Conservation (phyloP, 2,329 filamentous ascomycete species). For the Microsporum canis region DNA sequence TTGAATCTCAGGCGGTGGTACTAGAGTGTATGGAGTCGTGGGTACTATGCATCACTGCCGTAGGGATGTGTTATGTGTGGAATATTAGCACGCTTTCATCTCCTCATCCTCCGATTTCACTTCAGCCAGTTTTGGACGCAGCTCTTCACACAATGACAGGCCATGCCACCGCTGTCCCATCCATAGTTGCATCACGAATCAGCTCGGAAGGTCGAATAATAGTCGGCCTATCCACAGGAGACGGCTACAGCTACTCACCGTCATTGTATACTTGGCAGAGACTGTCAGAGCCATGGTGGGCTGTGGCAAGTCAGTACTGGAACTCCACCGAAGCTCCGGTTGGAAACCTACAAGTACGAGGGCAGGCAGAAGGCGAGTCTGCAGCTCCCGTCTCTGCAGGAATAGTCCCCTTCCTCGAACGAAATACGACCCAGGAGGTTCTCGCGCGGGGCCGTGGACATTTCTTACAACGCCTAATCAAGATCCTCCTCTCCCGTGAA, state of each 20-base stretch:
- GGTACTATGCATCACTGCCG: conserved; percentile 78
- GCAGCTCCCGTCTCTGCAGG: conserved; percentile 63
- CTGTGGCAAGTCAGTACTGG: conserved; percentile 96
- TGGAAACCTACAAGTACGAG: conserved; percentile 63
- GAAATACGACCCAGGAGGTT: conserved; percentile 88
- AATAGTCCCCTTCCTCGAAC: conserved; percentile 84
- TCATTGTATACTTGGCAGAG: conserved; percentile 86
- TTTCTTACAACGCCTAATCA: conserved; percentile 82
- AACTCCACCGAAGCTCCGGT: conserved; percentile 91
- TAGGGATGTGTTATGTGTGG: conserved; percentile 87
- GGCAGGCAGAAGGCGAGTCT: conserved; percentile 45
- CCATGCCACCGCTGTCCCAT: conserved; percentile 67
- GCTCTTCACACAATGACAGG: conserved; percentile 67
- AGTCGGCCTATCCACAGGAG: conserved; percentile 85
- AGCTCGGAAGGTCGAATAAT: conserved; percentile 79
- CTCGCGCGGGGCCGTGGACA: conserved; percentile 85
- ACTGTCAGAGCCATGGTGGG: conserved; percentile 96
- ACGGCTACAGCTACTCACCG: conserved; percentile 82
- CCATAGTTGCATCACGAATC: conserved; percentile 79
- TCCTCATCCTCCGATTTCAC: conserved; percentile 77
- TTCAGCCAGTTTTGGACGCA: conserved; percentile 79
- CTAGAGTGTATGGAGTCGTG: conserved; percentile 82
- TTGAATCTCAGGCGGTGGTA: conserved; percentile 90
- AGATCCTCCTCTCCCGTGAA: conserved; percentile 73
- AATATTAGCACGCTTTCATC: conserved; percentile 73